Base-by-base conservation (phyloP, 2,329 filamentous ascomycete species). In the Falciphora oryzae region DNA sequence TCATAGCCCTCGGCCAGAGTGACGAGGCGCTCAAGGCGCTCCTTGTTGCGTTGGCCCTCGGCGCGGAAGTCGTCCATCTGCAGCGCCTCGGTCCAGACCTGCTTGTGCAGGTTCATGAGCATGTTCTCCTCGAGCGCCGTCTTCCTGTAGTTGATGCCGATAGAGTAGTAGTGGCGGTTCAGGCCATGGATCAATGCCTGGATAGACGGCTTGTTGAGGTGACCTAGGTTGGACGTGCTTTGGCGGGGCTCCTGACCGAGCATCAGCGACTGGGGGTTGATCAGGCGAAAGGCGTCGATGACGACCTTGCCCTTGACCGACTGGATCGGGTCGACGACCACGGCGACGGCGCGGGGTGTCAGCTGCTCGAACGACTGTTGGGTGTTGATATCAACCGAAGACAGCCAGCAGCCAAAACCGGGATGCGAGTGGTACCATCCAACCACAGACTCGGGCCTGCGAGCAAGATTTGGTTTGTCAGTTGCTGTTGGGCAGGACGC, bases 341-440 rank as follows among this genome's bases (percentile, higher is more conserved):
- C 95, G 70, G 95, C 95, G 69, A 99, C 95, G 70, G 95, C 94
- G 75, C 95, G 92, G 50, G 95, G 93, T 10, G 93, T 99, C 66
- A 99, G 87, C 80, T 98, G 95, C 81, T 99, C 95, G 78, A 99
- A 99, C n/a, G 93, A 97, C 79, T 99, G 95, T 76, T 99, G 95
- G 35, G 95, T 99, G 81, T 99, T 98, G 83, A 99, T 98, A 83
- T 99, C 95, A 75, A 99, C 95, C 25, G 91, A 96, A 2, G 95
- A 99, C 31, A 99, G 88, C 95, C 95, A 99, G 84, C 95, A 99
- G 72, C 95, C 95, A 76, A 99, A 99, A 71, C 95, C 95, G 62
- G 95, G 95, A 85, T 99, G 95, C 68, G 95, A 98, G 80, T 99
- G 95, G 80, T 99, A 99, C 95, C 95, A 99, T 77, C 95, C 95